Conservation (phyloP, 1,284 basidiomycete genomes). For the Ustilago sp. region DNA sequence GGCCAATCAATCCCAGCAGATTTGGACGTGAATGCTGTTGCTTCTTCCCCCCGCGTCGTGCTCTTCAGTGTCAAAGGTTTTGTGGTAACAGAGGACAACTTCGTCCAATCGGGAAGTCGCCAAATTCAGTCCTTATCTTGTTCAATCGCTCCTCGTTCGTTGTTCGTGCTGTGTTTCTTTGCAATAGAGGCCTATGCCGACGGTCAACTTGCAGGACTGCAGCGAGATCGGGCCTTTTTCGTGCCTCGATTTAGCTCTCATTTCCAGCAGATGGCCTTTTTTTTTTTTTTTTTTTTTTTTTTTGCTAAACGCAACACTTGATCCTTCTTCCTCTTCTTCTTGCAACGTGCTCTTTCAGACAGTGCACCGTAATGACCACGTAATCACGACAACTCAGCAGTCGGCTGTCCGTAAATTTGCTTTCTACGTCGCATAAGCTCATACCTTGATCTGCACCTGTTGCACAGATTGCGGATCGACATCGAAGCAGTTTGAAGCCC, state of each 20-base stretch:
- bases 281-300: background rate
- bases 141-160: background rate
- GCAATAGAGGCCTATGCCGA: background rate
- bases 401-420: background rate
- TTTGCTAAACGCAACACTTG: background rate
- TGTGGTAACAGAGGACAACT: background rate
- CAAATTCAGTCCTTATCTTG: conserved; percentile 7
- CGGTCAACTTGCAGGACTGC: background rate
- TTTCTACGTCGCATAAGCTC: background rate
- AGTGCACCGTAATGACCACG: background rate
- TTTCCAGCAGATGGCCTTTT: background rate
- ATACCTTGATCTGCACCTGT: no score
- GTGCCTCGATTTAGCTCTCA: background rate
- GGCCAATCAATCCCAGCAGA: conserved; percentile 23
- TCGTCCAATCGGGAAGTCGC: background rate
- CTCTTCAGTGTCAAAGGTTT: conserved; percentile 1
- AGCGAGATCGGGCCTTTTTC: background rate
- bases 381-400: background rate
- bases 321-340: background rate
- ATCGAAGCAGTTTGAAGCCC: no score
- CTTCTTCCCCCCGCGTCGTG: conserved; percentile 7
- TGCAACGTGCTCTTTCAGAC: background rate
- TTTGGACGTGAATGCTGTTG: conserved; percentile 14
- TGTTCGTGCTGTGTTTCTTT: background rate
- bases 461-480: no score